Evolutionary conservation across 371 early-diverging fungal genomes (phyloP).

Genomic region (Mucor plumbeus): DNA sequence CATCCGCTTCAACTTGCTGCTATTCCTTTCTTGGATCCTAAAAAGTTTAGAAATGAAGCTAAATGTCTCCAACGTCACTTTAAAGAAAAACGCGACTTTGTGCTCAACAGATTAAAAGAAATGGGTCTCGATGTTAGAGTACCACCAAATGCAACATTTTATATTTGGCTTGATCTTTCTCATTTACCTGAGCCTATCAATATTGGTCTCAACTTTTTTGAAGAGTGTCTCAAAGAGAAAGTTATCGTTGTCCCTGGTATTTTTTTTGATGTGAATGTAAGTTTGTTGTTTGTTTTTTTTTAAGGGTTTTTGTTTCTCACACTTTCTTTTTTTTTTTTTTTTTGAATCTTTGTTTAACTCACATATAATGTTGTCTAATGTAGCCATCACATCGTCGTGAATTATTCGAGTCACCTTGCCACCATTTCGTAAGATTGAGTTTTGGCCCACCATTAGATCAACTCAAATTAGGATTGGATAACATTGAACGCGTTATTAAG

Average conservation of each 20-base stretch:
- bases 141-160: slow-evolving; percentile 57
- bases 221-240: slow-evolving; percentile 56
- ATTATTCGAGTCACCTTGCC: slow-evolving; percentile 57
- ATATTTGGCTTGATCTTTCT: slow-evolving; percentile 56
- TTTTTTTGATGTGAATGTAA: slow-evolving; percentile 60
- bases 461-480: slow-evolving; percentile 42
- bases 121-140: slow-evolving; percentile 45
- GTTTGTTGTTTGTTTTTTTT: slow-evolving; percentile 9
- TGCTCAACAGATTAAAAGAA: slow-evolving; percentile 37
- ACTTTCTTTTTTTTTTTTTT: background rate
- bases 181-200: slow-evolving; percentile 53
- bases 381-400: slow-evolving; percentile 60
- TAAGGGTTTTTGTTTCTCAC: too few relatives aligned
- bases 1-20: slow-evolving; percentile 57
- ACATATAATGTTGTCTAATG: background rate
- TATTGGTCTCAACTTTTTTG: slow-evolving; percentile 56
- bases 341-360: background rate
- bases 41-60: slow-evolving; percentile 44
- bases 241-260: slow-evolving; percentile 59
- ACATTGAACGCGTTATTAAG: slow-evolving; percentile 25
- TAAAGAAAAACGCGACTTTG: slow-evolving; percentile 49
- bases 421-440: slow-evolving; percentile 56
- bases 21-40: slow-evolving; percentile 51
- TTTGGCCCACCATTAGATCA: slow-evolving; percentile 60
- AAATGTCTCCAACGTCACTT: slow-evolving; percentile 53